phyloP scores from a whole-genome alignment of 108 stramenopile genomes.

The Epipyxis sp. region DNA sequence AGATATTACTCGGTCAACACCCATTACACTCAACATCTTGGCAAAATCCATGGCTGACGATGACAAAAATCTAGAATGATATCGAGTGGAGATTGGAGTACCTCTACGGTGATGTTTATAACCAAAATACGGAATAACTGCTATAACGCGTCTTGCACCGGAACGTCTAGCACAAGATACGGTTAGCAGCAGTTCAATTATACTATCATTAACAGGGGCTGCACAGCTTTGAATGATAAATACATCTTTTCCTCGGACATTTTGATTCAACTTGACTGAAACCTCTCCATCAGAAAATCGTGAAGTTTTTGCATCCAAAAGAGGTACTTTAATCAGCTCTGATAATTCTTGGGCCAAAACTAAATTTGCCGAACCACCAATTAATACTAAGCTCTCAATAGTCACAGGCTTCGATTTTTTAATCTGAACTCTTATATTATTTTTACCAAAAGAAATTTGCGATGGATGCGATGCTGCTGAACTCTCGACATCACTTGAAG shows the following conservation, averaged over 20 bases:
- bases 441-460: too few species aligned
- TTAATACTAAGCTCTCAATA: background rate
- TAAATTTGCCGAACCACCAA: background rate
- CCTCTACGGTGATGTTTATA: constrained; percentile 47
- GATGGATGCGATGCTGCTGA: too few species aligned
- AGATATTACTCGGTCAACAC: constrained; percentile 37
- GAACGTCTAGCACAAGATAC: constrained; percentile 26
- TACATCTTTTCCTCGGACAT: constrained; percentile 42
- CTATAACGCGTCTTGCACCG: background rate
- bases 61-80: constrained; percentile 46
- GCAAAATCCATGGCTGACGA: constrained; percentile 46
- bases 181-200: constrained; percentile 46
- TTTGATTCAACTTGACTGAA: constrained; percentile 31
- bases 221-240: constrained; percentile 44
- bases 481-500: too few species aligned
- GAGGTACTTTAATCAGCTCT: constrained; percentile 13
- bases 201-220: constrained; percentile 41
- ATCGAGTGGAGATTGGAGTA: constrained; percentile 39
- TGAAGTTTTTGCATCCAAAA: background rate
- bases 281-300: constrained; percentile 50
- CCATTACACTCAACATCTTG: constrained; percentile 34
- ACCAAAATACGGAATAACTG: constrained; percentile 41
- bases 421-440: too few species aligned
- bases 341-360: constrained; percentile 9
- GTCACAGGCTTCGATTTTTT: constrained; percentile 16